phyloP scores from a whole-genome alignment of 805 yeast genomes.

The Wickerhamiella kurtzmanii region DNA sequence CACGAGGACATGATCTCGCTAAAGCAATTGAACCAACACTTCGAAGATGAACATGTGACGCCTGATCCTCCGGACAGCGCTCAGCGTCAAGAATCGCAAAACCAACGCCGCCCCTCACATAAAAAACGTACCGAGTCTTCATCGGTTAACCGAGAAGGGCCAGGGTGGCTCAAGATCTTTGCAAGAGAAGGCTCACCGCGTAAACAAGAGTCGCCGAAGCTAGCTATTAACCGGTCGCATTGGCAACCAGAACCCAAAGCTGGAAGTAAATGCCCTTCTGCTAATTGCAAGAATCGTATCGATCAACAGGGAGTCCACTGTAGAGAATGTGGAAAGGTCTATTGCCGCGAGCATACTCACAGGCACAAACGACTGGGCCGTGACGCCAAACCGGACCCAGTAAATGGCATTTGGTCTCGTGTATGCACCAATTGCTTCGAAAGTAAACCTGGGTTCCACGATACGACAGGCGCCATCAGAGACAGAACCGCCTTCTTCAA shows the following conservation, averaged over 20 bases:
- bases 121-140: too few species aligned
- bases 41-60: conserved; percentile 48
- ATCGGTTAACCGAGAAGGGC: not conserved
- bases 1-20: conserved; percentile 39
- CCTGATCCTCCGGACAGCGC: conserved; percentile 10
- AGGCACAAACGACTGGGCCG: conserved; percentile 38
- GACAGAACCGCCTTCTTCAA: conserved; percentile 38
- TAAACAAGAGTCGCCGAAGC: not conserved
- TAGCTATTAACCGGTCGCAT: conserved; percentile 34
- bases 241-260: conserved; percentile 41
- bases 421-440: conserved; percentile 55
- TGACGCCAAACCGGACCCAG: conserved; percentile 35
- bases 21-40: conserved; percentile 47
- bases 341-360: conserved; percentile 50
- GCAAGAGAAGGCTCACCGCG: not conserved
- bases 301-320: conserved; percentile 51
- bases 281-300: not conserved
- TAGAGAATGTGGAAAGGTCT: conserved; percentile 60
- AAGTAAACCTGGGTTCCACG: conserved; percentile 39
- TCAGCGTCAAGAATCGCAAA: too few species aligned
- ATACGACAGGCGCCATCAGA: conserved; percentile 28
- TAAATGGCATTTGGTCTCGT: conserved; percentile 50
- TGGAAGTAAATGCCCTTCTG: conserved; percentile 31
- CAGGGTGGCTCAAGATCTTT: not conserved
- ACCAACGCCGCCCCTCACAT: not conserved